Evolutionary conservation across 208 protist genomes (phyloP), one percentile per base, ranked within the genome.

Genomic region (Crithidia thermophila): DNA sequence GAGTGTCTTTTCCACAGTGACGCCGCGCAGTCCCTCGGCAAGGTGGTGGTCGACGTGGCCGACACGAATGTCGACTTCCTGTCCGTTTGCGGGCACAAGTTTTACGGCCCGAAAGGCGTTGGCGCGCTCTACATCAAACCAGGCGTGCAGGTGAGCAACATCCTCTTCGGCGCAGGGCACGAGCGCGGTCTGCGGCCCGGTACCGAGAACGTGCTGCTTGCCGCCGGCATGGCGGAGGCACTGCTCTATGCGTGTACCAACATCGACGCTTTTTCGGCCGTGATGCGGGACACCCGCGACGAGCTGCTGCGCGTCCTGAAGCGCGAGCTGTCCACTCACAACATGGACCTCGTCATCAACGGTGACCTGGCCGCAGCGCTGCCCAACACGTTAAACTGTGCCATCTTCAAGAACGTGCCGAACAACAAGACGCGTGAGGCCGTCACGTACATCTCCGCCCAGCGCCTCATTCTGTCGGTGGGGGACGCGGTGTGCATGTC

Each of bases 21-120:
- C 70, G 95, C 95, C 0, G 96, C 97, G 11, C 98, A 99, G 79
- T 91, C 97, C 0, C 59, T 99, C 11, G 99, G 99, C 36, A 99
- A 99, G 78, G 94, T 99, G 14, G 82, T 82, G 16, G 83, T 99
- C 8, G 77, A 99, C 81, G 96, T 99, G 0, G 86, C 89, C 43
- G 45, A 86, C 8, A 83, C 91, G 72, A 77, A 88, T 9, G 93
- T 99, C 37, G 98, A 99, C 84, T 61, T 98, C 0, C 73, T 99
- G 37, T 98, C 97, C 4, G 94, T 99, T 18, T 97, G 85, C 49
- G 97, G 92, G 7, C 99, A 99, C 79, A 99, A 99, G 75, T 90
- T 99, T 33, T 98, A 99, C 79, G 98, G 95, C 0, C 98, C 98
- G 21, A 99, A 99, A 53, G 95, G 95, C 42, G 64, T 84, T 3